Evolutionary conservation across 164 flowering plant genomes (phyloP).

Genomic region (Houttuynia cordata): DNA sequence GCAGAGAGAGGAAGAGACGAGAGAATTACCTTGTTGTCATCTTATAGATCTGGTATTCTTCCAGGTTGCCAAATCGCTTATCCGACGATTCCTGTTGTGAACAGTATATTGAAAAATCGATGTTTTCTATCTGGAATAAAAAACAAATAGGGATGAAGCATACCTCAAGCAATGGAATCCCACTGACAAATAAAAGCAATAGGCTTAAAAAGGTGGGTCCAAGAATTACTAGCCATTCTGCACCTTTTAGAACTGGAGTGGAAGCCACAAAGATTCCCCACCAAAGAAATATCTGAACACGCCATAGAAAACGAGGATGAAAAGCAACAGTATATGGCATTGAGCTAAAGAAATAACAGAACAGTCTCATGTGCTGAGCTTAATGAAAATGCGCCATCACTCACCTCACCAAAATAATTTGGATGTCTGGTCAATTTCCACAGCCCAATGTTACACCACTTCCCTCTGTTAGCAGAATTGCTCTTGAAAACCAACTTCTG

Average conservation of each 20-base stretch:
- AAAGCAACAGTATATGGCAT: no score
- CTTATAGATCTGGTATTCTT: constrained; percentile 57
- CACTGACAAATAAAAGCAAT: constrained; percentile 89
- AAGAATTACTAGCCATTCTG: constrained; percentile 79
- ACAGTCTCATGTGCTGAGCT: no score
- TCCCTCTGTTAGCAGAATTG: constrained; percentile 73
- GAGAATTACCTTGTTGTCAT: constrained; percentile 53
- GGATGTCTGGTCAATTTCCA: constrained; percentile 90
- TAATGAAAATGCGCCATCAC: constrained; percentile 5
- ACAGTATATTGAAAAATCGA: constrained; percentile 3
- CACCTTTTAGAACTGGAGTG: constrained; percentile 57
- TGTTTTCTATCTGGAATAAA: background rate
- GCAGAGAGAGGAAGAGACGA: background rate
- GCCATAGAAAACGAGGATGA: background rate
- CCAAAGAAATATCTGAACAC: constrained; percentile 80
- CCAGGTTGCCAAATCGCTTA: constrained; percentile 57
- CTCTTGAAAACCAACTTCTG: constrained; percentile 74
- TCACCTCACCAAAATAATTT: constrained; percentile 93
- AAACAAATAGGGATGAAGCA: constrained; percentile 8
- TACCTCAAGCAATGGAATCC: constrained; percentile 95
- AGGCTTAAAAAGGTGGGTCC: constrained; percentile 81
- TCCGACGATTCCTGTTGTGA: constrained; percentile 72
- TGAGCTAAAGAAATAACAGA: no score
- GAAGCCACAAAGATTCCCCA: constrained; percentile 94
- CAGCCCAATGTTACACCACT: constrained; percentile 77